These are phyloP conservation scores for Spathaspora arborariae DNA, from an alignment of 805 yeast genomes.

Conservation along the genomic window DNA sequence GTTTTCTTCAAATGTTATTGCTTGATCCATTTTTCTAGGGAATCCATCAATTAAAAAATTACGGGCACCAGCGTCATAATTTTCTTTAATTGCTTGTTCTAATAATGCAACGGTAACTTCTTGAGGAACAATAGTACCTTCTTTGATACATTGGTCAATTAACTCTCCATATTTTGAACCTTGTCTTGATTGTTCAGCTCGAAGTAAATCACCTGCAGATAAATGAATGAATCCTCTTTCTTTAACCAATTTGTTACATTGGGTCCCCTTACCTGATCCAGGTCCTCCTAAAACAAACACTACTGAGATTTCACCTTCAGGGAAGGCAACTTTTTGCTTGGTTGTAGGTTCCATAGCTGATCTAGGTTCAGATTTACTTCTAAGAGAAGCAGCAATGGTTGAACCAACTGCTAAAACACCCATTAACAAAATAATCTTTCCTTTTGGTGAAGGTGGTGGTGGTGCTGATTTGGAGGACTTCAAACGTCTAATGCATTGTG, in stretches of 20 bases:
- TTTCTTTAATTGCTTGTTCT: conserved; percentile 69
- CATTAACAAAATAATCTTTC: conserved; percentile 25
- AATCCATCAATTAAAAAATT: conserved; percentile 90
- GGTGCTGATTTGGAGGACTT: conserved; percentile 6
- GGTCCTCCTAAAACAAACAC: conserved; percentile 96
- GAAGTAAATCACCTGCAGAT: conserved; percentile 92
- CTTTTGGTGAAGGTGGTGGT: conserved; percentile 15
- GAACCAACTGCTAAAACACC: conserved; percentile 51
- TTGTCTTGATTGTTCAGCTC: conserved; percentile 84
- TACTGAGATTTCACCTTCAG: conserved; percentile 67
- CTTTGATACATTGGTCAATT: conserved; percentile 78
- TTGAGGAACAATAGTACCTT: conserved; percentile 92
- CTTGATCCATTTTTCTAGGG: conserved; percentile 99
- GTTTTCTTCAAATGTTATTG: conserved; percentile 81
- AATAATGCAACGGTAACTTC: conserved; percentile 81
- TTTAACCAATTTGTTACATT: conserved; percentile 78
- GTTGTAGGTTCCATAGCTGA: conserved; percentile 40
- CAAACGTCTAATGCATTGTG: conserved; percentile 4
- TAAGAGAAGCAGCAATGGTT: conserved; percentile 39
- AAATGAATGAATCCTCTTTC: conserved; percentile 82
- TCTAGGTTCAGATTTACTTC: conserved; percentile 41
- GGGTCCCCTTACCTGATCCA: conserved; percentile 98
- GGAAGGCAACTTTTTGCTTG: conserved; percentile 45
- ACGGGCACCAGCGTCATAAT: conserved; percentile 44
- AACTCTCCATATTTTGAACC: conserved; percentile 84